phyloP scores from a whole-genome alignment of 1,284 basidiomycete genomes.

The Peniophora sp. region DNA sequence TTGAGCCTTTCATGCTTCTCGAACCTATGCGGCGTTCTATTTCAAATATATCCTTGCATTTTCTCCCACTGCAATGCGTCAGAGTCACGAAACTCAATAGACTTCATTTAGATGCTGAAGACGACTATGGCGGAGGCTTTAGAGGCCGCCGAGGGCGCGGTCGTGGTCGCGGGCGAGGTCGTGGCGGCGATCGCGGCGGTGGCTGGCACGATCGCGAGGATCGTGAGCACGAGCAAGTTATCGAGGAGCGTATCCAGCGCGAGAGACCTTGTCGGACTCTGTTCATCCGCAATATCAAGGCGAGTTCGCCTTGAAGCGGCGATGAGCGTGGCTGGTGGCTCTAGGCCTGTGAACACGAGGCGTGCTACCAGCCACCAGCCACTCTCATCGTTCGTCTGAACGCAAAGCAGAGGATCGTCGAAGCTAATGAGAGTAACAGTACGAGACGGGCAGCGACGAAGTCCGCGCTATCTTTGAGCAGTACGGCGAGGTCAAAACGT shows the following conservation, averaged over 20 bases:
- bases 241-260: constrained; percentile 83
- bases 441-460: constrained; percentile 81
- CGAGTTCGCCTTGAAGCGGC: constrained; percentile 37
- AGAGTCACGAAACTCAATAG: no score
- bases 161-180: no score
- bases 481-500: constrained; percentile 93
- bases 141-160: constrained; percentile 33
- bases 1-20: no score
- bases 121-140: constrained; percentile 43
- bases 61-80: no score
- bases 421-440: no score
- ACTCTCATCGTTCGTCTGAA: background rate
- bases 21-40: no score
- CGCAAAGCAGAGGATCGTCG: constrained; percentile 1
- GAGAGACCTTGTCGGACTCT: constrained; percentile 92
- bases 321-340: background rate
- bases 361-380: no score
- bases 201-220: constrained; percentile 73
- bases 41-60: no score
- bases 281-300: constrained; percentile 96
- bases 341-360: background rate
- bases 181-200: no score
- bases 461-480: constrained; percentile 84
- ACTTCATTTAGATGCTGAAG: no score
- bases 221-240: constrained; percentile 79